Base-by-base conservation (phyloP, 495 filamentous ascomycete species). In the Symbiotaphrina buchneri region DNA sequence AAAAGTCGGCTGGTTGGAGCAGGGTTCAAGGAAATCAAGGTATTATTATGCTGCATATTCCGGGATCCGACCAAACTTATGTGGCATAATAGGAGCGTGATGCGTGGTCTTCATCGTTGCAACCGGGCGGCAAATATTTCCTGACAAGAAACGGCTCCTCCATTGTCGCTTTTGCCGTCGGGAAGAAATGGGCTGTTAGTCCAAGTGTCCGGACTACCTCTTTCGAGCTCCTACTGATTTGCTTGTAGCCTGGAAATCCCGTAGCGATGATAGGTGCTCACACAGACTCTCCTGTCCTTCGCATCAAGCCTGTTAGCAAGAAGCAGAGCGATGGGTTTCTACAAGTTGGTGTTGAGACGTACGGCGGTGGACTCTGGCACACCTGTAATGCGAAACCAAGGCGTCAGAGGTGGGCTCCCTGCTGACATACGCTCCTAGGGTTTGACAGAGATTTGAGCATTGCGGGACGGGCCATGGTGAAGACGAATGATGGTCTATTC, bases 241-340 rank as follows among this genome's bases (percentile, higher is more conserved):
- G 15, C 13, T 18, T n/a, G 28, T 44, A 71, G 68, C 70, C 90
- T 4, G 87, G 87, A 30, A 93, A 92, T 49, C 69, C 85, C 6
- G 77, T 99, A 46, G 71, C 75, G 44, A 87, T 95, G 76, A 68
- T 99, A 36, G 87, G 87, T 42, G 83, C 87, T 28, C 87, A 99
- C 54, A 95, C 87, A 15, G 87, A 99, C 50, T 95, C 85, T 3
- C 79, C 79, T 0, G 78, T 75, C 30, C 61, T 95, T 28, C 71
- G 87, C 28, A 53, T 99, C 41, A 99, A 99, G 55, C 87, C 87
- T 3, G 68, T 87, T 20, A 91, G 81, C 53, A 91, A 83, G 57
- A 87, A 84, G 53, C 58, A 67, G 35, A 63, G 54, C 21, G 77
- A 78, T 38, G 83, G 85, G n/a, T 99, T 83, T 53, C 46, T 94